Evolutionary conservation across 805 yeast genomes (phyloP), one percentile per base, ranked within the genome.

Genomic region (Yueomyces sp.): DNA sequence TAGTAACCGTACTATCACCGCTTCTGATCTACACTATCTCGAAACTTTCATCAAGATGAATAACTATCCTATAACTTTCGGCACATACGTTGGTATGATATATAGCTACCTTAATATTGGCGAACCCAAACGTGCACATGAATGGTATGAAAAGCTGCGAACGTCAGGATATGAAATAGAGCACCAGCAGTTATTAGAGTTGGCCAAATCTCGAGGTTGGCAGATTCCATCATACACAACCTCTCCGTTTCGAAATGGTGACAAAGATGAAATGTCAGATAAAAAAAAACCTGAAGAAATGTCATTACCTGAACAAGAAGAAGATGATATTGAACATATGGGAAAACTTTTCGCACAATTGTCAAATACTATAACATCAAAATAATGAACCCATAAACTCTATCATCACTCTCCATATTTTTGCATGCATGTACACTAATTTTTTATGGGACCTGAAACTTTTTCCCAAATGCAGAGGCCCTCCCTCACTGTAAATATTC

Each of bases 111-210:
- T 52, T 4, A 40, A 47, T 31, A 42, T 49, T 39, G 43, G 46
- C 8, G 49, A 54, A 27, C 40, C 41, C 9, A 48, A 48, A 3
- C 53, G 49, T 12, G 63, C 65, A 3, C 42, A 52, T 12, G 12
- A 45, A 5, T 60, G 64, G 64, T 60, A 58, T 39, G 28, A 49
- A 30, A 57, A 49, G 40, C 51, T 59, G 9, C 29, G 50, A 4
- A 32, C 43, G n/a, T 54, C 52, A 8, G 51, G 53, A 3, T 59
- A 54, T 31, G 45, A 49, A 9, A 41, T 60, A 6, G 48, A 42
- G 19, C 60, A 60, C 43, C 37, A 38, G 27, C 26, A 43, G 3
- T 36, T 60, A 26, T 45, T 59, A 12, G 40, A 51, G 36, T 42
- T 47, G 5, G 47, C 53, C 2, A 37, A 44, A 6, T 43, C 46